Conservation (phyloP, 805 yeast genomes). For the Wickerhamomyces tratensis region DNA sequence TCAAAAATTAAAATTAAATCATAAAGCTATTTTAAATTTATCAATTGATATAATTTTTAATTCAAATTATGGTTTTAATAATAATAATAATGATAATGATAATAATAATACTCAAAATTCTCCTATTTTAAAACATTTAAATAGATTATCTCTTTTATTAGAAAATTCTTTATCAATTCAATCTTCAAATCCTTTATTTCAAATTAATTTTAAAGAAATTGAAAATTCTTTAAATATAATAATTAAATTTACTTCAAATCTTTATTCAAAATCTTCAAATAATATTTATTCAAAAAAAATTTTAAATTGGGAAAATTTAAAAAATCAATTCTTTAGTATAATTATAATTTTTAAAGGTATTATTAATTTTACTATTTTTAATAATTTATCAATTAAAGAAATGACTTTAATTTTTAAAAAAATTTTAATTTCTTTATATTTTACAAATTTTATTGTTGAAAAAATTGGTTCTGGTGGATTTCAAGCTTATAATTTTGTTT, state of each 20-base stretch:
- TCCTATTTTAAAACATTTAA: slow-evolving; percentile 41
- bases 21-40: slow-evolving; percentile 9
- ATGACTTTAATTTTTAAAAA: slow-evolving; percentile 17
- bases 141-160: slow-evolving; percentile 35
- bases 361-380: slow-evolving; percentile 24
- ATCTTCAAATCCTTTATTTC: not conserved
- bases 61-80: slow-evolving; percentile 12
- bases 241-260: too few relatives aligned
- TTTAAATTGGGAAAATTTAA: slow-evolving; percentile 26
- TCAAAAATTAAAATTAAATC: slow-evolving; percentile 12
- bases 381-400: slow-evolving; percentile 7
- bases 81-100: slow-evolving; percentile 1
- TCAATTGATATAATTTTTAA: slow-evolving; percentile 11
- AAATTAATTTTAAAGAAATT: too few relatives aligned
- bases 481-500: slow-evolving; percentile 52
- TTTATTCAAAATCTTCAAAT: too few relatives aligned
- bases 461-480: slow-evolving; percentile 58
- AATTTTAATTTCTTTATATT: slow-evolving; percentile 31
- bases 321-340: slow-evolving; percentile 34
- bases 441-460: slow-evolving; percentile 36
- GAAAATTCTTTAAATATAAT: not conserved
- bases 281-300: not conserved
- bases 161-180: slow-evolving; percentile 21
- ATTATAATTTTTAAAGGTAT: slow-evolving; percentile 43
- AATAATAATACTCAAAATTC: not conserved